A percentile compares a stretch with the other conserved stretches of the same genome.
These are phyloP conservation scores for Biscogniauxia mediterranea DNA, from an alignment of 2,329 filamentous ascomycete genomes.

Conservation along the genomic window DNA sequence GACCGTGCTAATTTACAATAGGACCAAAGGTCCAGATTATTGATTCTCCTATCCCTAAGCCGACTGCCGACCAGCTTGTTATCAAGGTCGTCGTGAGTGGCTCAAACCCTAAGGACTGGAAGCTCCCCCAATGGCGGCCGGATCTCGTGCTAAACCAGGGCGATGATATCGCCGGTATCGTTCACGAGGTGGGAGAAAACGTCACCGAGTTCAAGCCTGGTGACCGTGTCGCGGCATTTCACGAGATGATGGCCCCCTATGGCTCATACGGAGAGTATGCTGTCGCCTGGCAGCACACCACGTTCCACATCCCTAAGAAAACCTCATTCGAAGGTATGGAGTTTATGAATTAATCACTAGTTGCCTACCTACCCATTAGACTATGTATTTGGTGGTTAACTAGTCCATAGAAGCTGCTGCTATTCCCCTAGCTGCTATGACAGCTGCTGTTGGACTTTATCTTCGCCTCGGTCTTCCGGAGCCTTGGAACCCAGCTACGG, in stretches of 20 bases:
- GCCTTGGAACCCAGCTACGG: slow-evolving; percentile 43
- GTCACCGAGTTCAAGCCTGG: slow-evolving; percentile 55
- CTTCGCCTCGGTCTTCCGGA: slow-evolving; percentile 44
- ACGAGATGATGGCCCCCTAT: slow-evolving; percentile 48
- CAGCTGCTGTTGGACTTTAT: slow-evolving; percentile 51
- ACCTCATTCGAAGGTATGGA: slow-evolving; percentile 47
- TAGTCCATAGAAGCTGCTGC: slow-evolving; percentile 49
- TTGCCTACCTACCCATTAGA: slow-evolving; percentile 2
- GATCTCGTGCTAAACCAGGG: slow-evolving; percentile 41
- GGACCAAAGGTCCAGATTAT: slow-evolving; percentile 36
- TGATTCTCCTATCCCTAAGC: slow-evolving; percentile 40
- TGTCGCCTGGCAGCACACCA: slow-evolving; percentile 52
- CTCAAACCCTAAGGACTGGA: slow-evolving; percentile 50
- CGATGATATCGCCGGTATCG: slow-evolving; percentile 54
- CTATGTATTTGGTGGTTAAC: slow-evolving; percentile 1
- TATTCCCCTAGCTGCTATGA: slow-evolving; percentile 55
- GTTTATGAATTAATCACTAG: not conserved
- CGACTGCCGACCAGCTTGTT: slow-evolving; percentile 38
- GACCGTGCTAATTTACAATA: not conserved
- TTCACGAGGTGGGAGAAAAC: slow-evolving; percentile 52
- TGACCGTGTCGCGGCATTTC: slow-evolving; percentile 48
- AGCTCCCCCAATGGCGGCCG: slow-evolving; percentile 29
- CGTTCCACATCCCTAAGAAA: slow-evolving; percentile 51
- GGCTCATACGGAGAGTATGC: slow-evolving; percentile 64
- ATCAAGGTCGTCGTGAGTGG: slow-evolving; percentile 44